A percentile compares a stretch with the other conserved stretches of the same genome.
phyloP scores from a whole-genome alignment of 2,329 filamentous ascomycete species.

The Aspergillus novofumigatus region DNA sequence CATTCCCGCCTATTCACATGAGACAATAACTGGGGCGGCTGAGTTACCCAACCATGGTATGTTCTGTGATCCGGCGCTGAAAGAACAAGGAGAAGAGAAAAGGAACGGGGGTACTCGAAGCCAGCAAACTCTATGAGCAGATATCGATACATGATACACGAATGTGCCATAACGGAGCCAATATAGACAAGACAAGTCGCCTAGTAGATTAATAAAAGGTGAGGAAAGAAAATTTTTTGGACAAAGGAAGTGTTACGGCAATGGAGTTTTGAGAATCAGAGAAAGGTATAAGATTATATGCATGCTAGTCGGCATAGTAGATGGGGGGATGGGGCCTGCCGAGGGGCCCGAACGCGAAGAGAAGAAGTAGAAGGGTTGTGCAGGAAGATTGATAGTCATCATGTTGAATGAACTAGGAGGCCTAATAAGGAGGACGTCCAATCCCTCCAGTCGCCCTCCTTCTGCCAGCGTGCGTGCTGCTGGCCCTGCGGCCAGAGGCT shows the following conservation, averaged over 20 bases:
- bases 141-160: neutral
- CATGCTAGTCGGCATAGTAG: neutral
- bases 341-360: neutral
- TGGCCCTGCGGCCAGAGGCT: constrained; percentile 5
- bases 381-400: neutral
- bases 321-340: neutral
- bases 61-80: neutral
- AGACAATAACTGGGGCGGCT: neutral
- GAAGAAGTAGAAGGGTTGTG: constrained; percentile 7
- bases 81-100: neutral
- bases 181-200: neutral
- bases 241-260: neutral
- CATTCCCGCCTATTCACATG: neutral
- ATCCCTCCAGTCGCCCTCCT: constrained; percentile 27
- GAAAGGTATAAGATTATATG: neutral
- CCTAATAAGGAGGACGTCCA: constrained; percentile 32
- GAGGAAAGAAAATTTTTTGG: neutral
- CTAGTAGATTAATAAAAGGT: neutral
- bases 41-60: neutral
- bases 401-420: neutral
- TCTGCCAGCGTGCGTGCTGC: constrained; percentile 13
- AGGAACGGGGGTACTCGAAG: neutral
- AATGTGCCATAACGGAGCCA: neutral
- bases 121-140: neutral
- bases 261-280: neutral